Base-by-base conservation (phyloP, 148 eudicot species). In the Beta vulgaris region DNA sequence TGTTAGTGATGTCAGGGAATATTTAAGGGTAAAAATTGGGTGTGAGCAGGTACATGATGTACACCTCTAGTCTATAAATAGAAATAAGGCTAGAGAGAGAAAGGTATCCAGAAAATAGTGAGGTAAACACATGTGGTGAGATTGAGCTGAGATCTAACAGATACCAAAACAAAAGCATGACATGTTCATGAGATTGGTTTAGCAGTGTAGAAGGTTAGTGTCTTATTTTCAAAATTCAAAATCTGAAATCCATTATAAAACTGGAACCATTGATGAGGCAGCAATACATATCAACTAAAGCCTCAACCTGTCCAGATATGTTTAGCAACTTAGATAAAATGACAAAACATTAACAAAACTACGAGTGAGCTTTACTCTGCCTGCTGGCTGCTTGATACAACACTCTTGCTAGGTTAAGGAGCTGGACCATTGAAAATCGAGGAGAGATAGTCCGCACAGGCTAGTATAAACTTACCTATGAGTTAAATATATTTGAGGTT, bases 181-280 rank as follows among this genome's bases (percentile, higher is more conserved):
- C n/a, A n/a, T n/a, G n/a, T n/a, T n/a, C n/a, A n/a, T n/a, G 48
- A 43, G 7, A 7, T 1, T 43, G 48, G 11, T 43, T 43, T 43
- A 7, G 13, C 48, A 43, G 13, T 43, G 48, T 51, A 87, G 79
- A 91, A 80, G 26, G 18, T 9, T 10, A 49, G 1, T 3, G 4
- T 3, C 15, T 11, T 49, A 49, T 49, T 49, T 3, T 18, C 15
- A 49, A 4, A 49, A 49, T 26, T 9, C 31, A 57, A 57, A 57
- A 77, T 57, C 8, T 57, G 61, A 9, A 7, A 0, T 57, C 54
- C 43, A 37, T 25, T 16, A 40, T 29, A 15, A 44, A 31, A 26
- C 14, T 23, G 14, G 35, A 25, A 2, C 71, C 11, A 13, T 3
- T n/a, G 19, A 66, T n/a, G 44, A 67, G 32, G 46, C 31, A 42